These are phyloP conservation scores for Didymella lethalis DNA, from an alignment of 2,329 filamentous ascomycete species.

Conservation along the genomic window DNA sequence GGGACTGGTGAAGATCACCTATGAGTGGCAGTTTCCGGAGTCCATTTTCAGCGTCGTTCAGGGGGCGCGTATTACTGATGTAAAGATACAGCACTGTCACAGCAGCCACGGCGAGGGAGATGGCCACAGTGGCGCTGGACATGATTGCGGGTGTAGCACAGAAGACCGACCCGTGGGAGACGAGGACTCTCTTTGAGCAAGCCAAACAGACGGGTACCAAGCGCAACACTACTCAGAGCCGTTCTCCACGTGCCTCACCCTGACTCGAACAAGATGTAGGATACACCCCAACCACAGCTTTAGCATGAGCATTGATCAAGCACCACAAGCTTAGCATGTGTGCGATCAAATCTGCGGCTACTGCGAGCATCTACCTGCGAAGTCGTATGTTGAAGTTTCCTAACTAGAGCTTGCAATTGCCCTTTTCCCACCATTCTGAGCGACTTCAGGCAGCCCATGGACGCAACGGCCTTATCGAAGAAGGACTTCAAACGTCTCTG, in stretches of 20 bases:
- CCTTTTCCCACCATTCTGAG: not conserved
- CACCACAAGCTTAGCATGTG: not conserved
- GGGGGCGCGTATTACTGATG: not conserved
- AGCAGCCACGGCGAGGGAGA: not conserved
- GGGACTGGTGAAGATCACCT: constrained; percentile 2
- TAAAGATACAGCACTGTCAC: not conserved
- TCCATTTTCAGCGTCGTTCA: not conserved
- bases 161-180: not conserved
- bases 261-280: not conserved
- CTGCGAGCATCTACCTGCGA: not conserved
- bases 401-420: not conserved
- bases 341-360: not conserved
- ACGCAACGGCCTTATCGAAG: not conserved
- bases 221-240: not conserved
- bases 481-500: not conserved
- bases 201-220: not conserved
- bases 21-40: not conserved
- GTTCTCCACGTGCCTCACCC: not conserved
- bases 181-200: not conserved
- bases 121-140: not conserved
- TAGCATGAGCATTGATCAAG: not conserved
- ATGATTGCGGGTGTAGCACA: not conserved
- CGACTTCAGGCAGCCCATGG: not conserved
- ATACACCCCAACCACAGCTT: not conserved
- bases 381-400: not conserved